Percentiles rank a stretch among this genome's conserved stretches.
Conservation (phyloP, 106 monocot genomes). For the Dendrobium catenatum region DNA sequence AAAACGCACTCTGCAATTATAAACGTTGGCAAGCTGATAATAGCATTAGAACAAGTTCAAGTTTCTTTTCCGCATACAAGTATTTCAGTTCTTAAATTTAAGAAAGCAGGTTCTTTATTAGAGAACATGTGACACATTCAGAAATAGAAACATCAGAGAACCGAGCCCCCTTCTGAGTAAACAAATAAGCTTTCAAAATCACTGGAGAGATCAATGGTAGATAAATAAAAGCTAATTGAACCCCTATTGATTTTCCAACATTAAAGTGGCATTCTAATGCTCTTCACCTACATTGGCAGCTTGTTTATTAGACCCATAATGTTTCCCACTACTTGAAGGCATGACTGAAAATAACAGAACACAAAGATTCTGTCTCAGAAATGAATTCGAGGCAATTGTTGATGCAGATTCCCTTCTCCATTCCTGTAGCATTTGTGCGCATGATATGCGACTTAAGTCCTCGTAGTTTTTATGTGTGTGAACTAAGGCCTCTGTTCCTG, state of each 20-base stretch:
- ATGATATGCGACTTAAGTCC: neutral
- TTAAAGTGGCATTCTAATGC: neutral
- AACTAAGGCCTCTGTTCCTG: neutral
- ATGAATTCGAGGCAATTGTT: neutral
- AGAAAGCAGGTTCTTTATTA: neutral
- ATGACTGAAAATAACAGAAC: neutral
- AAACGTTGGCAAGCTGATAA: constrained; percentile 94
- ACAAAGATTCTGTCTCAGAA: too few species aligned
- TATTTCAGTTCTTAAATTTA: neutral
- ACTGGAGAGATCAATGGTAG: neutral
- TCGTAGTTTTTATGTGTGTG: neutral
- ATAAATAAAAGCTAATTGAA: constrained; percentile 1
- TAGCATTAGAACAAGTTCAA: constrained; percentile 44
- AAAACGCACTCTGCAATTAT: constrained; percentile 99
- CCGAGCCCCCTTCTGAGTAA: neutral
- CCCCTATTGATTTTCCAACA: neutral
- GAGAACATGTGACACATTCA: neutral
- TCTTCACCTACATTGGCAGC: neutral
- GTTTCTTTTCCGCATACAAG: constrained; percentile 6
- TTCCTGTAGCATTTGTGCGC: neutral
- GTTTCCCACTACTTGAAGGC: neutral
- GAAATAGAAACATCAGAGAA: neutral
- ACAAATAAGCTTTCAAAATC: neutral
- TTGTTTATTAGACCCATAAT: neutral
- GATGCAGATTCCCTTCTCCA: neutral